Evolutionary conservation across 2,329 filamentous ascomycete species (phyloP).

Genomic region (Cladosporium sp.): DNA sequence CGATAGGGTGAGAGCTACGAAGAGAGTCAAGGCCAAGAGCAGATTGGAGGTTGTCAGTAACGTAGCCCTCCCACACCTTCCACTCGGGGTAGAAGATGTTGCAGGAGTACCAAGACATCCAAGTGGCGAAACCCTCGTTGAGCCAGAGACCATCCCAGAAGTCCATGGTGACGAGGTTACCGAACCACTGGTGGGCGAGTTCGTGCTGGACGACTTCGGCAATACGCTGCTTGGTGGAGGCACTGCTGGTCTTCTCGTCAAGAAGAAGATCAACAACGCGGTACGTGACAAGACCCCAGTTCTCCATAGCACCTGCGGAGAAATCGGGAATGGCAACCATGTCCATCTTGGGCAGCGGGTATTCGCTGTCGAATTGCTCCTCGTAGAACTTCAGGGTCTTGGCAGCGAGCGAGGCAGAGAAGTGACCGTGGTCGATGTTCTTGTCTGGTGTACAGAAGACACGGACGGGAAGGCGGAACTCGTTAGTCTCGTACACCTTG

Average conservation of each 20-base stretch:
- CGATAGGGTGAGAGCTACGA: constrained; percentile 91
- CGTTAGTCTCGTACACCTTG: constrained; percentile 86
- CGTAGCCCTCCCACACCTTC: constrained; percentile 96
- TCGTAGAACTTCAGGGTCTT: constrained; percentile 92
- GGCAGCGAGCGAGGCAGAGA: constrained; percentile 84
- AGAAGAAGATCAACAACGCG: constrained; percentile 85
- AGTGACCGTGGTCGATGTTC: constrained; percentile 84
- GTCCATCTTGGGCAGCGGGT: constrained; percentile 90
- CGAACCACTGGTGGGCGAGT: constrained; percentile 96
- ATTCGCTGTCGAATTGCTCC: constrained; percentile 83
- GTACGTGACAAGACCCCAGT: constrained; percentile 95
- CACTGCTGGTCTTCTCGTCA: constrained; percentile 86
- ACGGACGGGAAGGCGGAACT: constrained; percentile 85
- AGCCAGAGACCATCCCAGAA: constrained; percentile 98
- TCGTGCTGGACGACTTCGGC: constrained; percentile 97
- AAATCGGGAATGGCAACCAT: constrained; percentile 97
- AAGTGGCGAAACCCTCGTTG: constrained; percentile 87
- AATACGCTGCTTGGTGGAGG: constrained; percentile 84
- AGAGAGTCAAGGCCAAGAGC: constrained; percentile 85
- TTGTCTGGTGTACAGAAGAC: constrained; percentile 92
- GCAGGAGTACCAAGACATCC: constrained; percentile 93
- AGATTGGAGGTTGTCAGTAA: constrained; percentile 85
- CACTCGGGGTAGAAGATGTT: constrained; percentile 95
- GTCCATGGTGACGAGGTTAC: constrained; percentile 95
- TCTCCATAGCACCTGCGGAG: constrained; percentile 94